These are phyloP conservation scores for Nematocida ausubeli DNA, from an alignment of 371 early-diverging fungal species.

Conservation along the genomic window DNA sequence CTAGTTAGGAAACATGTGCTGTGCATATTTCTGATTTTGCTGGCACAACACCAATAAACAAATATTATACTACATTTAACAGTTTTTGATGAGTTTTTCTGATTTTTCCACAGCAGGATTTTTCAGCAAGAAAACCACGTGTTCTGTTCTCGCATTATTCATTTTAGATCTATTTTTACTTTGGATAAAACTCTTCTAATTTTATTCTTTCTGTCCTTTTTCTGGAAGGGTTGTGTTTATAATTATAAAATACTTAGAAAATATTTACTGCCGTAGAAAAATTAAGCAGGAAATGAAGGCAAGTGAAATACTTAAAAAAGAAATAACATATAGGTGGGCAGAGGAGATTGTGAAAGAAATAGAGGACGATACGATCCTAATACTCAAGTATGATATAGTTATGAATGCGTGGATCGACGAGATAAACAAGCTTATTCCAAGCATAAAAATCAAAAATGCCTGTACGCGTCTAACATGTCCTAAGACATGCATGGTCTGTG, in stretches of 20 bases:
- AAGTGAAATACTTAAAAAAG: constrained; percentile 6
- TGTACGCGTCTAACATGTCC: constrained; percentile 21
- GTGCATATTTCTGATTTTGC: too few species aligned
- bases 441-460: constrained; percentile 22
- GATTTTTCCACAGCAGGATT: too few species aligned
- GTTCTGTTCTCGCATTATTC: too few species aligned
- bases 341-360: constrained; percentile 32
- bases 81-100: too few species aligned
- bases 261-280: neutral
- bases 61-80: too few species aligned
- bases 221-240: neutral
- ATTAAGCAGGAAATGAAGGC: constrained; percentile 1
- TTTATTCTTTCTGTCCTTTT: neutral
- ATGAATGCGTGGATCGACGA: constrained; percentile 1
- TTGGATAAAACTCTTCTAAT: neutral
- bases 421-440: constrained; percentile 26
- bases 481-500: constrained; percentile 13
- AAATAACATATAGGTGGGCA: constrained; percentile 28
- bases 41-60: too few species aligned
- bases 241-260: neutral
- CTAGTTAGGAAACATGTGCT: neutral
- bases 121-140: too few species aligned
- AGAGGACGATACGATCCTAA: constrained; percentile 22
- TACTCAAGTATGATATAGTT: constrained; percentile 24
- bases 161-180: too few species aligned